Conservation (phyloP, 2,329 filamentous ascomycete genomes). For the Dactylella cylindrospora region DNA sequence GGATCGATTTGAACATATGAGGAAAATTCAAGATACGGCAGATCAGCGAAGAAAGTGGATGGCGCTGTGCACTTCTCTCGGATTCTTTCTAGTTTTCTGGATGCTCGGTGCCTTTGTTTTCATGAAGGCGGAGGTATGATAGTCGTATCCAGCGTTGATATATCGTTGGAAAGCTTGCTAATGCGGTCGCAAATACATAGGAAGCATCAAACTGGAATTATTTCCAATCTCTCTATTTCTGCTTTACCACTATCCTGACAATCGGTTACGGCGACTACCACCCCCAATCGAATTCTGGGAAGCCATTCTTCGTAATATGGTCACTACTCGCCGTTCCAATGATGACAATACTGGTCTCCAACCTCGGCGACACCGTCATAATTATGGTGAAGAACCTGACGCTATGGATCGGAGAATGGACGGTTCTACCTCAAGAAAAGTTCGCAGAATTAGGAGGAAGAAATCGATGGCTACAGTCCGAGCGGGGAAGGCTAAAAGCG, state of each 20-base stretch:
- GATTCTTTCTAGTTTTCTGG: conserved; percentile 74
- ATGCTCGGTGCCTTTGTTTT: conserved; percentile 77
- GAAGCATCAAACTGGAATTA: conserved; percentile 63
- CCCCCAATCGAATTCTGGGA: conserved; percentile 74
- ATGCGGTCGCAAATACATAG: conserved; percentile 12
- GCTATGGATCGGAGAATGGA: conserved; percentile 64
- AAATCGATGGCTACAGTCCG: conserved; percentile 51
- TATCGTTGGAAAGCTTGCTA: background rate
- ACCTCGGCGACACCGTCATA: conserved; percentile 82
- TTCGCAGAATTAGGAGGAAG: conserved; percentile 11
- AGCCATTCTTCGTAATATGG: conserved; percentile 93
- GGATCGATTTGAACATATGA: conserved; percentile 77
- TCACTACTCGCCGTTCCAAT: conserved; percentile 80
- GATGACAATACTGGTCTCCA: conserved; percentile 81
- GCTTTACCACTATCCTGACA: conserved; percentile 78
- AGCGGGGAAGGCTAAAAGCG: conserved; percentile 58
- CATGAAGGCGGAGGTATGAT: conserved; percentile 60
- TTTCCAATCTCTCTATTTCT: conserved; percentile 81
- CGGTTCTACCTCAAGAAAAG: conserved; percentile 57
- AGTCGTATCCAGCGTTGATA: background rate
- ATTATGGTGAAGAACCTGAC: conserved; percentile 65
- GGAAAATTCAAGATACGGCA: conserved; percentile 70
- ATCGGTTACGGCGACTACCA: conserved; percentile 83
- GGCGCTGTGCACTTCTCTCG: conserved; percentile 67
- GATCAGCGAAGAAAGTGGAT: conserved; percentile 71